These are phyloP conservation scores for Arabidopsis hybrid DNA, from an alignment of 441 rosid species.

Conservation along the genomic window DNA sequence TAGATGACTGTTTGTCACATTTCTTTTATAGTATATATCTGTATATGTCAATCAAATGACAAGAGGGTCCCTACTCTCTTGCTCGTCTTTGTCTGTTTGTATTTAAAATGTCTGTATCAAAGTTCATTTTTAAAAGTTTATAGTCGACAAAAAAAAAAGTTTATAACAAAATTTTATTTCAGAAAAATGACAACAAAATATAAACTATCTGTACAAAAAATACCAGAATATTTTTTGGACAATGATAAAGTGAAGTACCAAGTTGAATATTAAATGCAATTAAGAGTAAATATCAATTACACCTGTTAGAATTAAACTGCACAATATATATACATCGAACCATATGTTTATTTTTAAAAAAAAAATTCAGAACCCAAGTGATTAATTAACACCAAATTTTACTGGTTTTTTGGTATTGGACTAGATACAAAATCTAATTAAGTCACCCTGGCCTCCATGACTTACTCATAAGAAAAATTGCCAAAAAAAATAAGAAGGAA, in stretches of 20 bases:
- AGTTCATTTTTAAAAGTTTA: neutral
- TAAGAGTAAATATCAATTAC: neutral
- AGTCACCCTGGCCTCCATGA: slow-evolving; percentile 15
- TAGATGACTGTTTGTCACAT: slow-evolving; percentile 41
- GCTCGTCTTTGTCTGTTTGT: slow-evolving; percentile 41
- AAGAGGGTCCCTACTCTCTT: slow-evolving; percentile 31
- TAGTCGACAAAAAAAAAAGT: no score
- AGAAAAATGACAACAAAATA: neutral
- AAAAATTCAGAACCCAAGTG: neutral
- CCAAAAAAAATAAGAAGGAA: neutral
- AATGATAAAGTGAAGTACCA: neutral
- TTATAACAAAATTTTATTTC: neutral
- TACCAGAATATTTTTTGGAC: neutral
- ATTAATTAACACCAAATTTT: neutral
- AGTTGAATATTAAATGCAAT: neutral
- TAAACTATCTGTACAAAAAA: neutral
- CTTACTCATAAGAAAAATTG: neutral
- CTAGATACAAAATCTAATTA: neutral
- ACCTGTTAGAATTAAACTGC: neutral
- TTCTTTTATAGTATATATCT: slow-evolving; percentile 39
- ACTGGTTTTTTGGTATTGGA: neutral
- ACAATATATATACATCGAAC: no score
- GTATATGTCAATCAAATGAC: slow-evolving; percentile 42
- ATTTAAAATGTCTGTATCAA: slow-evolving; percentile 28
- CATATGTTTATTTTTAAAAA: no score